Conservation (phyloP, 2,329 filamentous ascomycete species). For the Incumbomyces lentus region DNA sequence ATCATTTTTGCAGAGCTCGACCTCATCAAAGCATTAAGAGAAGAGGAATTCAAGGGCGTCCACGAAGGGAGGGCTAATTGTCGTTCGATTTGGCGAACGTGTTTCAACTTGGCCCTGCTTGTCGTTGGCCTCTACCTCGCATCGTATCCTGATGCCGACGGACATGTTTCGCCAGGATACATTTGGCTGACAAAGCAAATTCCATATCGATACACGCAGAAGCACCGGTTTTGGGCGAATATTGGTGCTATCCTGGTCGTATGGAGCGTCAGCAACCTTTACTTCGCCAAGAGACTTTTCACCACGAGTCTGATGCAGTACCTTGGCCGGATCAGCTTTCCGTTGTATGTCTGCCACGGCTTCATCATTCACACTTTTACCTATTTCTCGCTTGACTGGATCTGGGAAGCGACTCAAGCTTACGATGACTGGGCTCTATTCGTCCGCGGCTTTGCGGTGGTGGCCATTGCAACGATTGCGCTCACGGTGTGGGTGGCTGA, state of each 20-base stretch:
- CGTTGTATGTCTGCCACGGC: conserved; percentile 39
- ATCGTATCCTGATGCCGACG: conserved; percentile 29
- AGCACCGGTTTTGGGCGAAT: conserved; percentile 35
- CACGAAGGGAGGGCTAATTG: not conserved
- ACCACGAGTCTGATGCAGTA: conserved; percentile 34
- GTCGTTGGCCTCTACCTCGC: conserved; percentile 33
- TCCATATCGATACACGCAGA: conserved; percentile 32
- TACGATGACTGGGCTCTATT: conserved; percentile 11
- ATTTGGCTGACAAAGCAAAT: conserved; percentile 30
- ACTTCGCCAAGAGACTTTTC: conserved; percentile 32
- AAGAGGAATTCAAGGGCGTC: not conserved
- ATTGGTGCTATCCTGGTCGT: conserved; percentile 34
- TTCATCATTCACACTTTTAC: conserved; percentile 34
- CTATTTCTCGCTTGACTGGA: conserved; percentile 32
- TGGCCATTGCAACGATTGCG: conserved; percentile 30
- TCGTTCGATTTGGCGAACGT: not conserved
- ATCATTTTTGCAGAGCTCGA: conserved; percentile 33
- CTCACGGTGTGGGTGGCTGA: conserved; percentile 46
- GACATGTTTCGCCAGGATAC: conserved; percentile 33
- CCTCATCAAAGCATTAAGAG: conserved; percentile 28
- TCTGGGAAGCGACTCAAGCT: conserved; percentile 30
- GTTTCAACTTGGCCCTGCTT: conserved; percentile 30
- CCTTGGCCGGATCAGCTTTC: conserved; percentile 38
- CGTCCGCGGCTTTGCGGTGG: conserved; percentile 30
- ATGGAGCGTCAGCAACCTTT: conserved; percentile 32